phyloP scores from a whole-genome alignment of 148 eudicot genomes.

The Camellia granthamiana region DNA sequence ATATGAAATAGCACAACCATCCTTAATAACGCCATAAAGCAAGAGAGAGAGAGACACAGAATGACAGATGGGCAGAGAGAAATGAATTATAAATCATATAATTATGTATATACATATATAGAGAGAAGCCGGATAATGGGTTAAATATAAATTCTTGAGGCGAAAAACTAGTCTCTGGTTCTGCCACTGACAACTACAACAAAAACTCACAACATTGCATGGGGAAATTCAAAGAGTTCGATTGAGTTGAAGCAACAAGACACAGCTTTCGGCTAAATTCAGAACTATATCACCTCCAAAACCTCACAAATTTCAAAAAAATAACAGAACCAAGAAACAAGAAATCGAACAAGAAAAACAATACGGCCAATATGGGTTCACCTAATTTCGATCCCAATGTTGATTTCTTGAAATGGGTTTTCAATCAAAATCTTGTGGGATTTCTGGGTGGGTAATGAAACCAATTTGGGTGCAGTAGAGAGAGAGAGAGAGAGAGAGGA shows the following conservation, averaged over 20 bases:
- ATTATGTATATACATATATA: not conserved
- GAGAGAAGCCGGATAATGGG: not conserved
- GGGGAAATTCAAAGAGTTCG: not conserved
- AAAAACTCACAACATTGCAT: not conserved
- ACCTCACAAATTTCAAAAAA: constrained; percentile 1
- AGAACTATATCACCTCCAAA: not conserved
- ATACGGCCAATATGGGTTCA: constrained; percentile 2
- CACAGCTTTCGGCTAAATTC: not conserved
- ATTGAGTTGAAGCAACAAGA: not conserved
- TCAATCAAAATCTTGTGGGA: not conserved
- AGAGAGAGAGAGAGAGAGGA: constrained; percentile 1
- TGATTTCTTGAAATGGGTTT: constrained; percentile 2
- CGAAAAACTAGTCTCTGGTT: not conserved
- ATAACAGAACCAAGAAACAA: not conserved
- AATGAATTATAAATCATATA: constrained; percentile 15
- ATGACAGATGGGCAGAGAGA: not conserved
- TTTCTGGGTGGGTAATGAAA: not conserved
- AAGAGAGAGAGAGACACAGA: not conserved
- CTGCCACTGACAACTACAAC: constrained; percentile 6
- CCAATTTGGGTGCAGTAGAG: not conserved
- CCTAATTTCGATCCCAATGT: constrained; percentile 12
- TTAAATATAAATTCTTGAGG: not conserved
- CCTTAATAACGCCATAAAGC: constrained; percentile 9
- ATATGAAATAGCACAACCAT: not conserved
- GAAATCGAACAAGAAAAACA: constrained; percentile 10